Conservation (phyloP, 305 asterid species). For the Nicotiana rustica region DNA sequence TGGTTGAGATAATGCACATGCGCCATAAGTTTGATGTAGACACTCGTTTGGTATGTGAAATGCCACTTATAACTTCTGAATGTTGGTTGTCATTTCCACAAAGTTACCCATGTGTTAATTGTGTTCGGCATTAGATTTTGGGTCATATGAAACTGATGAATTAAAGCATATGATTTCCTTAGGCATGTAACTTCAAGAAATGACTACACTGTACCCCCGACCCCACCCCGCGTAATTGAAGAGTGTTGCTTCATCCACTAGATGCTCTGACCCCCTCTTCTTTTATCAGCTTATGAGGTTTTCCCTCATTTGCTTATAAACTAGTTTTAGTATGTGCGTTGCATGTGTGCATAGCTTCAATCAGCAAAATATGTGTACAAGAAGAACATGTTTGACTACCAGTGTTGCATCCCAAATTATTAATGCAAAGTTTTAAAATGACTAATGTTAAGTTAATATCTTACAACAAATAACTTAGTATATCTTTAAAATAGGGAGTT, state of each 20-base stretch:
- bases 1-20: conserved; percentile 99
- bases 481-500: too few relatives aligned
- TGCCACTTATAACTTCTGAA: conserved; percentile 27
- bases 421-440: too few relatives aligned
- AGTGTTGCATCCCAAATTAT: too few relatives aligned
- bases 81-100: not conserved
- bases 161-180: conserved; percentile 11
- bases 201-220: not conserved
- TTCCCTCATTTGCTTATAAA: conserved; percentile 4
- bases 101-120: not conserved
- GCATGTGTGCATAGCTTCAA: too few relatives aligned
- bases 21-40: conserved; percentile 99
- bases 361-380: too few relatives aligned
- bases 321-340: too few relatives aligned
- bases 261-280: not conserved
- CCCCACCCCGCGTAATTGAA: not conserved
- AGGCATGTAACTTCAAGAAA: conserved; percentile 20
- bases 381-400: too few relatives aligned
- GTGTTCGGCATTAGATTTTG: not conserved
- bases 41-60: conserved; percentile 84
- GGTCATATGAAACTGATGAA: not conserved
- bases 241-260: not conserved
- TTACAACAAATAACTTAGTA: too few relatives aligned
- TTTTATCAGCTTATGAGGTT: too few relatives aligned
- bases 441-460: too few relatives aligned